Evolutionary conservation across 164 flowering plant genomes (phyloP), one percentile per base, ranked within the genome.

Genomic region (Berberis vulgaris): DNA sequence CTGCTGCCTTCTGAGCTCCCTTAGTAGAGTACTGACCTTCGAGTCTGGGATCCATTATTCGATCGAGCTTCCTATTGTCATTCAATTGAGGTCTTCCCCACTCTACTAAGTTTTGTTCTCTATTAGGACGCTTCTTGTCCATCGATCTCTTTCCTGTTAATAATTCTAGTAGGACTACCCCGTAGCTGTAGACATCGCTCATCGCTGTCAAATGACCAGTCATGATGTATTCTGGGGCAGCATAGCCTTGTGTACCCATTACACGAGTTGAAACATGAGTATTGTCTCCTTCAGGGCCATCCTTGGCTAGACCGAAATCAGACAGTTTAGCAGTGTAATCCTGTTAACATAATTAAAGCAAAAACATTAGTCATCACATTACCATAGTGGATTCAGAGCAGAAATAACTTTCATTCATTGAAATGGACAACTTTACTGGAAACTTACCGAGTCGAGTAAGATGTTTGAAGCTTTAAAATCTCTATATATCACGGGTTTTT

Each of bases 231-330:
- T 93, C 98, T 0, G 97, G 98, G 4, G 98, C 98, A 8, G 92
- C 96, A 41, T 93, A 93, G 64, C 98, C 98, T 4, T 85, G 77
- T 0, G 98, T 93, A 9, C 98, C 98, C 94, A 93, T 86, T 5
- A 93, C 81, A 1, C 91, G 75, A 0, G 97, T 86, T 1, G 94
- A 71, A 3, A 90, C 79, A 66, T 88, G 91, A 0, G 88, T 81
- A 0, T 90, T 75, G 43, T 85, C 92, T 41, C 84, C 97, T 67
- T 82, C 82, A 0, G 94, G 96, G 3, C 96, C 96, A 40, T 90
- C 94, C 53, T 72, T 90, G 0, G 98, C 98, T 26, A 90, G 71
- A 57, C 98, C 98, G 40, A 93, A 93, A 72, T 93, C 98, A 3
- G 98, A 88, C 4, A 93, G 79, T 71, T 90, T 93, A 1, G 92